Evolutionary conservation across 2,329 filamentous ascomycete species (phyloP).

Genomic region (Hypoxylon sp.): DNA sequence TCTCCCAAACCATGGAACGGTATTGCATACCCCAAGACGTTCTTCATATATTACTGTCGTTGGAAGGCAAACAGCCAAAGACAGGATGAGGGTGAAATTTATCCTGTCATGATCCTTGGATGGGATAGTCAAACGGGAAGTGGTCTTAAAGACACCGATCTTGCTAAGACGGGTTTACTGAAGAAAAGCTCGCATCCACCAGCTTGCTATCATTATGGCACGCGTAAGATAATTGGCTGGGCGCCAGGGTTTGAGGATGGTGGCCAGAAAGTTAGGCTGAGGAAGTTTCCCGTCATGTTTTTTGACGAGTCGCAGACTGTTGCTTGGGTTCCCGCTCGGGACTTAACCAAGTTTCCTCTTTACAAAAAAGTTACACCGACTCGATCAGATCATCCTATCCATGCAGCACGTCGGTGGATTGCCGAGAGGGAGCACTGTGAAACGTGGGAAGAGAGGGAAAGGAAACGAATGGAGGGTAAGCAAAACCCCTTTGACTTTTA

Average conservation of each 20-base stretch:
- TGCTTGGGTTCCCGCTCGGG: constrained; percentile 37
- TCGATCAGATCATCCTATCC: constrained; percentile 33
- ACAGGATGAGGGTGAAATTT: constrained; percentile 40
- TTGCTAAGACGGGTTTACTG: constrained; percentile 46
- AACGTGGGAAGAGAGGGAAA: constrained; percentile 40
- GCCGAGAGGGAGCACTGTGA: constrained; percentile 39
- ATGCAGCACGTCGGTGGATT: constrained; percentile 42
- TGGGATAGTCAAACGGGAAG: constrained; percentile 45
- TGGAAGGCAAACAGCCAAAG: constrained; percentile 33
- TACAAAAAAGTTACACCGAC: constrained; percentile 27
- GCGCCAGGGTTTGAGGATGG: constrained; percentile 49
- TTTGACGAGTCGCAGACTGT: constrained; percentile 45
- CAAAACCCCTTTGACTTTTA: neutral
- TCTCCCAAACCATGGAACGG: constrained; percentile 9
- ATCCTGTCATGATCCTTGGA: constrained; percentile 51
- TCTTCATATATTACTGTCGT: constrained; percentile 48
- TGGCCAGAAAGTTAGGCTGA: constrained; percentile 44
- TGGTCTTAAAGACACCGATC: constrained; percentile 41
- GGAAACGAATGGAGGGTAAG: constrained; percentile 30
- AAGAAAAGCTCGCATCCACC: constrained; percentile 39
- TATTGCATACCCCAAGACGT: constrained; percentile 43
- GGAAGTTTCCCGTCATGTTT: constrained; percentile 53
- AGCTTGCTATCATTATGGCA: constrained; percentile 48
- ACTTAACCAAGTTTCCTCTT: constrained; percentile 39
- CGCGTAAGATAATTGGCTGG: constrained; percentile 48